Evolutionary conservation across 495 filamentous ascomycete species (phyloP), one percentile per base, ranked within the genome.

Genomic region (Lasiosphaeris hirsuta): DNA sequence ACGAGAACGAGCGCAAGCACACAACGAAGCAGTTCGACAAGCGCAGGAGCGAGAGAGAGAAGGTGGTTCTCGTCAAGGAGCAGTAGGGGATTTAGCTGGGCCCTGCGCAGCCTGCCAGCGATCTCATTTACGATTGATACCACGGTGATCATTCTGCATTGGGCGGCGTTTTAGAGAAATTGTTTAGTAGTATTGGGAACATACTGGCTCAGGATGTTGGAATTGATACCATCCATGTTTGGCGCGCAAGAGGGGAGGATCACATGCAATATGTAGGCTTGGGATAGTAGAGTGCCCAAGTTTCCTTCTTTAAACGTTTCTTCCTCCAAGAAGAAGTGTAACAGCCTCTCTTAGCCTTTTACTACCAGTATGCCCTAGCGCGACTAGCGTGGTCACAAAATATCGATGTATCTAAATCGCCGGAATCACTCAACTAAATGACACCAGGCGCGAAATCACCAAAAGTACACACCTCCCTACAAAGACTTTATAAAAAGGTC

Each of bases 1-100:
- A 91, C 66, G 95, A 99, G 76, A 99, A 97, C 70, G 87, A 94
- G 76, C 80, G 95, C 66, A 94, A 88, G 74, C 92, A 97, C 73
- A 86, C 82, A 39, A 88, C 83, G 78, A 94, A 93, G 79, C 77
- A 84, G 61, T 79, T 89, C 63, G 73, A 80, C 69, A 82, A 84
- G 70, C 83, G 92, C 70, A 81, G 80, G 72, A 83, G 81, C 64
- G 92, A 96, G 80, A 86, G 95, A 68, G 93, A 97, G 77, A 96
- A 96, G 79, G 91, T 92, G 78, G 82, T 99, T 51, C 67, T 98
- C 64, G 83, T 84, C 42, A 82, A 75, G 57, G 89, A 95, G 73
- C 79, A 90, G 77, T 90, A 80, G 74, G 35, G 43, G 30, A 15
- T 41, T n/a, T 30, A 19, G 39, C 34, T 35, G 37, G n/a, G 35